Conservation (phyloP, 345 rosid species). For the Camelina hispida region DNA sequence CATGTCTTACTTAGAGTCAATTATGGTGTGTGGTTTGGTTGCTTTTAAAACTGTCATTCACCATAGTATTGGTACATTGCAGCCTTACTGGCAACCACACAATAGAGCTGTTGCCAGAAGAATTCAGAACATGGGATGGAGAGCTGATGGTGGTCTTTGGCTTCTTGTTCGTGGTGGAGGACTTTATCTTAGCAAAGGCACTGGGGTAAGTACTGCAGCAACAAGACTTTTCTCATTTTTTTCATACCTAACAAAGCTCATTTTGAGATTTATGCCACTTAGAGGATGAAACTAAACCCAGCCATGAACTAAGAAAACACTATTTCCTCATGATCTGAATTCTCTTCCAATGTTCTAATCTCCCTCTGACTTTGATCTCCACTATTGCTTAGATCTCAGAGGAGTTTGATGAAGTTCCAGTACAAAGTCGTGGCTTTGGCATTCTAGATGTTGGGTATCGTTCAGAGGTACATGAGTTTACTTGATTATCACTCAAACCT, state of each 20-base stretch:
- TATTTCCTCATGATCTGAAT: background rate
- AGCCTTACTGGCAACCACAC: slow-evolving; percentile 99
- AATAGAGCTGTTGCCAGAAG: slow-evolving; percentile 96
- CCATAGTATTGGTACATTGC: slow-evolving; percentile 30
- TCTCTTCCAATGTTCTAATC: background rate
- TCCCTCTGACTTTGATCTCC: slow-evolving; percentile 11
- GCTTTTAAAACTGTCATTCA: slow-evolving; percentile 6
- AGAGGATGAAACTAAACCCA: background rate
- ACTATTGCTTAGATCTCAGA: slow-evolving; percentile 61
- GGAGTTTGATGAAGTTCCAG: slow-evolving; percentile 79
- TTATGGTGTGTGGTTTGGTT: slow-evolving; percentile 20
- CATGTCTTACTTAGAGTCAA: too few species aligned
- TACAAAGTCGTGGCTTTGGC: slow-evolving; percentile 96
- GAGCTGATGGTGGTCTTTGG: slow-evolving; percentile 99
- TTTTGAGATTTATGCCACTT: background rate
- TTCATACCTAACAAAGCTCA: background rate
- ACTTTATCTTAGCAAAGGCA: slow-evolving; percentile 95
- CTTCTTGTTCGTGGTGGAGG: slow-evolving; percentile 99
- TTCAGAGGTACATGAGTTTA: slow-evolving; percentile 60
- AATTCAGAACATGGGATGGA: slow-evolving; percentile 99
- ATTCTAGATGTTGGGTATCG: slow-evolving; percentile 96
- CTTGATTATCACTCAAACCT: background rate
- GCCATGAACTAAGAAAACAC: background rate
- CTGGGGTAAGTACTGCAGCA: slow-evolving; percentile 61
- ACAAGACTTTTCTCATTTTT: slow-evolving; percentile 12